These are phyloP conservation scores for Bryoerythrophyllum caledonicum DNA, from an alignment of 225 moss, liverwort and hornwort species.

Conservation along the genomic window DNA sequence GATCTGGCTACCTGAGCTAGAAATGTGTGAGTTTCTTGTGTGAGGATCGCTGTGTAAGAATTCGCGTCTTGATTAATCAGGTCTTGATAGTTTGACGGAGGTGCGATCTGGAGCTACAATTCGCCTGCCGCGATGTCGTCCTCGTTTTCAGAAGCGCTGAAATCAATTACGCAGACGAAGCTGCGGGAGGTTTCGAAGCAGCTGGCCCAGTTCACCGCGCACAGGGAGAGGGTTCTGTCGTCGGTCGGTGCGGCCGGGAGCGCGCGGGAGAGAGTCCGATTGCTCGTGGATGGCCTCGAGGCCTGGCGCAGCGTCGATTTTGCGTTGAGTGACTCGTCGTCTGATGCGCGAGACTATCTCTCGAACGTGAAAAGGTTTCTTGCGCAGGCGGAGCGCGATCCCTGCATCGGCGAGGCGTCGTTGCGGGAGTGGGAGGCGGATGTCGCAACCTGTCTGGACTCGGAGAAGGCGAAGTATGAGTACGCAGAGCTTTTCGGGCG, in stretches of 20 bases:
- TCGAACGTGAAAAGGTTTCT: constrained; percentile 21
- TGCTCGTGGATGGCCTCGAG: constrained; percentile 27
- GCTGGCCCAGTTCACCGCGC: constrained; percentile 6
- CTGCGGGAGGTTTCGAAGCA: constrained; percentile 28
- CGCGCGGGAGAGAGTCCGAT: constrained; percentile 9
- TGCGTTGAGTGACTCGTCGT: not conserved
- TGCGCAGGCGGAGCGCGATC: constrained; percentile 18
- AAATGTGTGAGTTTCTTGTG: not conserved
- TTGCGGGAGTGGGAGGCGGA: constrained; percentile 21
- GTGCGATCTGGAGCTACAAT: not conserved
- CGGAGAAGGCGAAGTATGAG: constrained; percentile 26
- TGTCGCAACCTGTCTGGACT: constrained; percentile 1
- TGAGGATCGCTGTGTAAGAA: not conserved
- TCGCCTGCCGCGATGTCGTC: constrained; percentile 7
- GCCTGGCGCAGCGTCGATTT: constrained; percentile 3
- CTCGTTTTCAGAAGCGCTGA: constrained; percentile 22
- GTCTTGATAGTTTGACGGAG: not conserved
- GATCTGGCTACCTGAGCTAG: not conserved
- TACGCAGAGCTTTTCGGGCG: constrained; percentile 33
- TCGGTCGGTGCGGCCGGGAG: not conserved
- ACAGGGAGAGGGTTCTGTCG: constrained; percentile 6
- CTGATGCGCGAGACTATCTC: not conserved
- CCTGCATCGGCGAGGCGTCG: constrained; percentile 14
- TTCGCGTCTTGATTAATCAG: not conserved
- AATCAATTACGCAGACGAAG: constrained; percentile 26